Percentiles rank a stretch among this genome's conserved stretches.
Conservation (phyloP, 179 eudicot genomes). For the Drosera spatulata region DNA sequence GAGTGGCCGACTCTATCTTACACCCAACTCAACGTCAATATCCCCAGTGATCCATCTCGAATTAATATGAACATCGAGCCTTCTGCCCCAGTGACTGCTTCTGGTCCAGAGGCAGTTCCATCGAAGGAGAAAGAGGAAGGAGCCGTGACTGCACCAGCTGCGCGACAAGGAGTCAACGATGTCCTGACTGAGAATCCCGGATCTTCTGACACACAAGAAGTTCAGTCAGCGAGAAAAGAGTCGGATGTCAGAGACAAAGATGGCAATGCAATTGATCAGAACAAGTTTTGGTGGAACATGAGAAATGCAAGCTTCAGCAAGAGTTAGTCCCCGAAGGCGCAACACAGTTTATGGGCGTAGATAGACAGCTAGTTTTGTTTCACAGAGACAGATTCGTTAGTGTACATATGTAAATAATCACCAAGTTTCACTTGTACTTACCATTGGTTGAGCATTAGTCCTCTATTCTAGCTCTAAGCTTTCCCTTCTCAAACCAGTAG, state of each 20-base stretch:
- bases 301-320: slow-evolving; percentile 18
- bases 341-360: no score
- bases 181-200: slow-evolving; percentile 75
- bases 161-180: slow-evolving; percentile 51
- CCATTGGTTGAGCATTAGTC: no score
- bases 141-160: slow-evolving; percentile 21
- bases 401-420: no score
- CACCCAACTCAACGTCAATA: slow-evolving; percentile 45
- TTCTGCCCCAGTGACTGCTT: slow-evolving; percentile 17
- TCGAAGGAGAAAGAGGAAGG: slow-evolving; percentile 18
- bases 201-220: slow-evolving; percentile 41
- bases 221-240: slow-evolving; percentile 40
- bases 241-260: slow-evolving; percentile 31
- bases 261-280: slow-evolving; percentile 28
- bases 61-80: slow-evolving; percentile 68
- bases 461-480: no score
- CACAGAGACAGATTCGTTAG: no score
- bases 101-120: slow-evolving; percentile 14
- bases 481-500: no score
- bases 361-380: no score
- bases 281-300: slow-evolving; percentile 46
- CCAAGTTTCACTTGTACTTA: no score
- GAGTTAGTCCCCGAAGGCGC: no score
- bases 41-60: slow-evolving; percentile 25
- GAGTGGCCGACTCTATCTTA: slow-evolving; percentile 49